These are phyloP conservation scores for Yarrowia sp. DNA, from an alignment of 805 yeast genomes.

Conservation along the genomic window DNA sequence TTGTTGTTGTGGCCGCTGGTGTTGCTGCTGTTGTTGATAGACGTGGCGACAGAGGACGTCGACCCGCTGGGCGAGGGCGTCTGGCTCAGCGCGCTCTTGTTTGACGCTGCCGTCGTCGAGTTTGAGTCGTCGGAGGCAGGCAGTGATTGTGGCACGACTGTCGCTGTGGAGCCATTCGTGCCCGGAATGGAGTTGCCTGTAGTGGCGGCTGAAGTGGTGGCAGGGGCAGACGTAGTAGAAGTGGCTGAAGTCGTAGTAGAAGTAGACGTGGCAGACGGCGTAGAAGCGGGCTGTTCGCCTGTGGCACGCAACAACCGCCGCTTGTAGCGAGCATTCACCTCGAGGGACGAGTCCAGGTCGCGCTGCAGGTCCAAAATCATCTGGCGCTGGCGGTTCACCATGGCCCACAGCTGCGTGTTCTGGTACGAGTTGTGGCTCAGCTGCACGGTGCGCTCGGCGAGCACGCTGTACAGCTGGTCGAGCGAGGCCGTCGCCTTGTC, in stretches of 20 bases:
- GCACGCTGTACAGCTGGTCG: conserved; percentile 27
- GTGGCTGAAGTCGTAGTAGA: no score
- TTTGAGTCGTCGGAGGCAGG: not conserved
- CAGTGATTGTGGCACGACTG: not conserved
- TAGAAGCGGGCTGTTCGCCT: no score
- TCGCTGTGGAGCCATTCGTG: no score
- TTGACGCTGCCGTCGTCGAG: not conserved
- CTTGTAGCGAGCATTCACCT: conserved; percentile 28
- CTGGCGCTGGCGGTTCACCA: conserved; percentile 32
- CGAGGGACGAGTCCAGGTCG: conserved; percentile 31
- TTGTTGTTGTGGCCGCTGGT: no score
- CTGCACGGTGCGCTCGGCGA: conserved; percentile 31
- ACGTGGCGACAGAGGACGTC: conserved; percentile 6
- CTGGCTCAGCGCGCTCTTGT: not conserved
- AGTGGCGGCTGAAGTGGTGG: no score
- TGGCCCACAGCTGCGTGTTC: conserved; percentile 33
- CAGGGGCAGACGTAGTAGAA: no score
- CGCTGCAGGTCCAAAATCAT: conserved; percentile 33
- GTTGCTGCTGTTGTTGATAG: not conserved
- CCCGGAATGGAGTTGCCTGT: not conserved
- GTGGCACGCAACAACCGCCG: not conserved
- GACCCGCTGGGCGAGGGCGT: not conserved
- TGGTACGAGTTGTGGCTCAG: conserved; percentile 31
- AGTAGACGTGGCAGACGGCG: no score
- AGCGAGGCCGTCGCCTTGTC: conserved; percentile 19